These are phyloP conservation scores for Beauveria varroae DNA, from an alignment of 2,329 filamentous ascomycete species.

Conservation along the genomic window DNA sequence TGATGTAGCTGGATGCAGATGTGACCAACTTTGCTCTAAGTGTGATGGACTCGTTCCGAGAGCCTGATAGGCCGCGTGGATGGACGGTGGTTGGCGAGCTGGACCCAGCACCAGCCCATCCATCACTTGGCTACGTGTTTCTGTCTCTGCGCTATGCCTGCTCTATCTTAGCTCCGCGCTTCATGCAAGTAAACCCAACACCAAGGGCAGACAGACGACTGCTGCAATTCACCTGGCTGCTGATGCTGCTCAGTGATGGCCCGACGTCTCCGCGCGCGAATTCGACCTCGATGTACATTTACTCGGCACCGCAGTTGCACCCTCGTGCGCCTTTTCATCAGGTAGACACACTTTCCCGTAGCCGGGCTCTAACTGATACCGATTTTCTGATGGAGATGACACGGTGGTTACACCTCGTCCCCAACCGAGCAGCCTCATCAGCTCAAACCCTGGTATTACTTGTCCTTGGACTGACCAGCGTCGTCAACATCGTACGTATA, in stretches of 20 bases:
- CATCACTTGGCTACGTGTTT: neutral
- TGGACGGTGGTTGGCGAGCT: neutral
- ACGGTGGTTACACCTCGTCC: neutral
- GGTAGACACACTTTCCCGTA: neutral
- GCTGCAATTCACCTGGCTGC: neutral
- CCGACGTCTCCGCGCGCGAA: neutral
- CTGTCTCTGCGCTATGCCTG: neutral
- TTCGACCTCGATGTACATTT: neutral
- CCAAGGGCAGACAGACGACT: neutral
- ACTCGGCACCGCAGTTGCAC: neutral
- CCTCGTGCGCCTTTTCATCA: neutral
- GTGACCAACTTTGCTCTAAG: neutral
- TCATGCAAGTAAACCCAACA: neutral
- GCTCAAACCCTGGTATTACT: neutral
- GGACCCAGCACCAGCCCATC: neutral
- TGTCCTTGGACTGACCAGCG: neutral
- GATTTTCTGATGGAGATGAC: neutral
- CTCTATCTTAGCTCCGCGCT: neutral
- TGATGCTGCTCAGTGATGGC: too few species aligned
- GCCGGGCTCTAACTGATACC: too few species aligned
- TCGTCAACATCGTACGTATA: neutral
- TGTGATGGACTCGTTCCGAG: neutral
- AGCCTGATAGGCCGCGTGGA: neutral
- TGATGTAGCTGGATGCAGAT: conserved; percentile 2
- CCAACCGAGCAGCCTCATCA: neutral